Base-by-base conservation (phyloP, 768 basidiomycete species). In the Hypsizygus marmoreus region DNA sequence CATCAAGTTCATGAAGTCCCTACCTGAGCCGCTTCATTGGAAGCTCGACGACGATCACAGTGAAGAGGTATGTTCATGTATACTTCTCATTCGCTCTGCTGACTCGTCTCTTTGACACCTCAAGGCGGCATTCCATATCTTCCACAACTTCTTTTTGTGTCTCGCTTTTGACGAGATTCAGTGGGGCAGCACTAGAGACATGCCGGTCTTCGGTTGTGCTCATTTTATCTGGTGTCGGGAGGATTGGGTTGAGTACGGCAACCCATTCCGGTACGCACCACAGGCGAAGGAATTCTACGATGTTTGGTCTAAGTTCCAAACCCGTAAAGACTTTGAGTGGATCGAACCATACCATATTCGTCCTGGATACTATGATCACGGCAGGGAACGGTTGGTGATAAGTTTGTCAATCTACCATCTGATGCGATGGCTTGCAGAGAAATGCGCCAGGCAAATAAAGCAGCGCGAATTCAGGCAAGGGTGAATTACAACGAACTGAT, bases 251-350 rank as follows among this genome's bases (percentile, higher is more conserved):
- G 33, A 32, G 11, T 14, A 41, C 10, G 41, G 25, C 0, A 8
- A 32, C 11, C 30, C n/a, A n/a, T 28, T 23, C 9, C 29, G 36
- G 32, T 13, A 24, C 17, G 9, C 30, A 17, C 5, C n/a, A 30
- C 25, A 40, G 2, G 31, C 32, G 6, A 34, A 50, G 14, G 59
- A 57, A 28, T 64, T 64, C 31, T 64, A 64, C 29, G 32, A 34
- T 11, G 51, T 51, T 35, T 64, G 63, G 63, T 37, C 39, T 1
- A 48, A 29, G 2, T 64, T 64, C 42, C 34, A 57, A 23, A 62
- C 63, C 0, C 8, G 22, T 25, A 64, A 64, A 35, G 48, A 33
- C 5, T 64, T 62, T 32, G 57, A 62, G 2, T 64, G 63, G 63
- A 33, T 62, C 23, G 25, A 17, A 9, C 52, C 46, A n/a, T 51